Conservation (phyloP, 1,139 yeast species). For the Kluyveromyces sp. region DNA sequence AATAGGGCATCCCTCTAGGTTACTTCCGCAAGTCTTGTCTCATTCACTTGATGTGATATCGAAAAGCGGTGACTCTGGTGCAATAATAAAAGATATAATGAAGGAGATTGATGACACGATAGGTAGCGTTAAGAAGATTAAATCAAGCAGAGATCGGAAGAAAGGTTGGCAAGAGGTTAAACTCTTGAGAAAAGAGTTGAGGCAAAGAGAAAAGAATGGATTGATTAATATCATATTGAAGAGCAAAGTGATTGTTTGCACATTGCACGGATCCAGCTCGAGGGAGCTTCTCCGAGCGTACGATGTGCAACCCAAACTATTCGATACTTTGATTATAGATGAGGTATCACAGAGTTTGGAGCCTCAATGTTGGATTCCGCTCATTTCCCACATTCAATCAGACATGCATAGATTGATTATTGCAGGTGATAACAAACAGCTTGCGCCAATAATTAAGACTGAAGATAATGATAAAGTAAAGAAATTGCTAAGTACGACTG, state of each 20-base stretch:
- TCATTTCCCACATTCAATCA: conserved; percentile 49
- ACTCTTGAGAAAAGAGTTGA: conserved; percentile 59
- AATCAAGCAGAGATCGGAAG: conserved; percentile 55
- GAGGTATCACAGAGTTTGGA: conserved; percentile 93
- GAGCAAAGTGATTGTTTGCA: conserved; percentile 67
- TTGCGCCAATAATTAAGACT: conserved; percentile 70
- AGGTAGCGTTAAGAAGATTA: conserved; percentile 54
- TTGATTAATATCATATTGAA: conserved; percentile 49
- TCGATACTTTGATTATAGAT: conserved; percentile 82
- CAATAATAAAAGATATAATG: conserved; percentile 59
- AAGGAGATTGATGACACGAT: conserved; percentile 61
- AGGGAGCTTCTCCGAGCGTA: conserved; percentile 51
- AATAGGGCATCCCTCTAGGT: conserved; percentile 90
- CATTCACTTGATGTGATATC: conserved; percentile 76
- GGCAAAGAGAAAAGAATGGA: conserved; percentile 57
- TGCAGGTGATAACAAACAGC: conserved; percentile 83
- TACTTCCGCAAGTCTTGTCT: conserved; percentile 51
- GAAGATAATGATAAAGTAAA: conserved; percentile 29
- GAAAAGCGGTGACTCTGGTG: conserved; percentile 53
- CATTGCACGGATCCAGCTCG: conserved; percentile 84
- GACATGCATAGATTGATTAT: conserved; percentile 55
- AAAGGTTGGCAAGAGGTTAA: conserved; percentile 65
- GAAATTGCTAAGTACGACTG: conserved; percentile 47
- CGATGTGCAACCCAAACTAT: conserved; percentile 34
- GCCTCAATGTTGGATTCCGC: conserved; percentile 95